Base-by-base conservation (phyloP, 2,329 filamentous ascomycete genomes). In the Botrytis galanthina region DNA sequence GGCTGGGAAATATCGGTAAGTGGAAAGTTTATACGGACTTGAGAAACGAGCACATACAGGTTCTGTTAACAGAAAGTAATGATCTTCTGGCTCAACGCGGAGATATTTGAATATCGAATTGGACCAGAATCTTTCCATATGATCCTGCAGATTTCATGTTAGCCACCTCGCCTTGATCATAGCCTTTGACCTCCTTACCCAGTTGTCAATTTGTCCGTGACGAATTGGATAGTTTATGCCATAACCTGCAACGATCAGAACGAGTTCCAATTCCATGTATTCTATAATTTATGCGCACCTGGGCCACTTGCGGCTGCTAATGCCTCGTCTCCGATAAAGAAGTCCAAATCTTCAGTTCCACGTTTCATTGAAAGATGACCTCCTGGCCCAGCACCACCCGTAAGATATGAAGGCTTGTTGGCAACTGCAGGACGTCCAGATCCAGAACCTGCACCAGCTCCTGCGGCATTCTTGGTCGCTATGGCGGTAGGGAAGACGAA, bases 41-140 rank as follows among this genome's bases (percentile, higher is more conserved):
- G 51, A 75, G 26, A 68, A n/a, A 51, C 22, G 68, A 68, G 18
- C 64, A 79, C 91, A 82, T 88, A 97, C 95, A 74, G 96, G 96
- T 83, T 99, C 96, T 75, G 96, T 99, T 74, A 99, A 90, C 76
- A 99, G 90, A 84, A 99, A 99, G 86, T 97, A 95, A 84, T 99
- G 96, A 82, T 99, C 96, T 85, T 99, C 96, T 44, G 96, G 96
- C 85, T 99, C 96, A 78, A 99, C 96, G 80, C 96, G 91, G 71
- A 99, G 89, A 82, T 99, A 99, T 84, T 99, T 99, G 90, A 99
- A 99, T 85, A 99, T 99, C 76, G 96, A 99, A 86, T 98, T 98
- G 78, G 97, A 98, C 96, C 96, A 99, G 86, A 98, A 99, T 76
- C 96, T 92, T 84, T 99, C 96, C 96, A 99, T 99, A 81, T 98